These are phyloP conservation scores for Amanita fuliginea DNA, from an alignment of 768 basidiomycete genomes.

Conservation along the genomic window DNA sequence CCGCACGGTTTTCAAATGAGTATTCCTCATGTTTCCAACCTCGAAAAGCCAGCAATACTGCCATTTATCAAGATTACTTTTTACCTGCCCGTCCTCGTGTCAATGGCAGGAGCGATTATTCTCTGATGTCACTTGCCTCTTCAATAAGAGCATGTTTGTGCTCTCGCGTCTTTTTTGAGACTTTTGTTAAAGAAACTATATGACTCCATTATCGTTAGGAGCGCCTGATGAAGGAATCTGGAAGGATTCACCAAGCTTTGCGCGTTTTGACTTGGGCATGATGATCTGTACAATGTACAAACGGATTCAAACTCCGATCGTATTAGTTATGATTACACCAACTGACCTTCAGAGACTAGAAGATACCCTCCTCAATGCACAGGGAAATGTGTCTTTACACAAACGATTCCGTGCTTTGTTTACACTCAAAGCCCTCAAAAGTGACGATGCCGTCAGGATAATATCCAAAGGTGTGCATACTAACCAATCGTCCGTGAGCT, in stretches of 20 bases:
- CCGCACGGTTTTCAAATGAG: constrained; percentile 88
- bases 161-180: constrained; percentile 85
- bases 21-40: constrained; percentile 92
- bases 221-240: constrained; percentile 5
- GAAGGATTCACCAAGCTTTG: constrained; percentile 65
- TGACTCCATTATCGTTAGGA: constrained; percentile 8
- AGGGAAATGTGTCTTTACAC: constrained; percentile 67
- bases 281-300: constrained; percentile 16
- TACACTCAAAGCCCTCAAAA: constrained; percentile 76
- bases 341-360: constrained; percentile 60
- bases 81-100: constrained; percentile 40
- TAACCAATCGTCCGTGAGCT: neutral
- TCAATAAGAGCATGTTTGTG: constrained; percentile 79
- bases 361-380: constrained; percentile 65
- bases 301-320: constrained; percentile 35
- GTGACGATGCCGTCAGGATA: constrained; percentile 69
- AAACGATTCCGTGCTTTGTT: constrained; percentile 87
- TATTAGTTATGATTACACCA: constrained; percentile 14
- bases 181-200: constrained; percentile 88
- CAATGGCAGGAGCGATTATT: neutral
- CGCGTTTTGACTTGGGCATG: constrained; percentile 87
- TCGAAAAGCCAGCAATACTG: constrained; percentile 93
- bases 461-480: constrained; percentile 69
- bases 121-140: constrained; percentile 28
- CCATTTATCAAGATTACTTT: constrained; percentile 81